Conservation (phyloP, 495 filamentous ascomycete genomes). For the Daldinia caldariorum region DNA sequence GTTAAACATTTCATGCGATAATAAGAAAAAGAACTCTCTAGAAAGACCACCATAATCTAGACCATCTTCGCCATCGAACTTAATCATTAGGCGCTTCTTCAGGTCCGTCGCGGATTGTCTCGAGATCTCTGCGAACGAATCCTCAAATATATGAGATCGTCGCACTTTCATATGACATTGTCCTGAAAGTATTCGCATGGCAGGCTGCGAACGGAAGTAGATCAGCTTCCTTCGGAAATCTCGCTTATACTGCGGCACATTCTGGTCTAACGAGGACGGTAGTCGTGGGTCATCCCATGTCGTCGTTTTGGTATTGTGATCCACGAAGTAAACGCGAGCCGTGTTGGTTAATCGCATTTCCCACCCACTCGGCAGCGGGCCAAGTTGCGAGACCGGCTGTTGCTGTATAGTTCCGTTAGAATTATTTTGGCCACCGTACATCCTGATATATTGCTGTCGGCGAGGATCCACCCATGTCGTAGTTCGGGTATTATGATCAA, state of each 20-base stretch:
- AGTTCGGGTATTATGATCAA: constrained; percentile 98
- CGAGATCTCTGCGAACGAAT: constrained; percentile 98
- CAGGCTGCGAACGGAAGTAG: constrained; percentile 98
- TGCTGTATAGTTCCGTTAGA: constrained; percentile 91
- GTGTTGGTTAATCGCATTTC: constrained; percentile 99
- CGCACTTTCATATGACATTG: constrained; percentile 99
- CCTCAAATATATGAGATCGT: constrained; percentile 96
- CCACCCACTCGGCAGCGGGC: constrained; percentile 97
- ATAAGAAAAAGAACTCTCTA: constrained; percentile 99
- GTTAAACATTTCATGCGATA: constrained; percentile 99
- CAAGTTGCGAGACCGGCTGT: constrained; percentile 96
- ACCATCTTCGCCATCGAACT: constrained; percentile 98
- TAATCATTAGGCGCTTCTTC: constrained; percentile 99
- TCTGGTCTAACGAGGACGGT: constrained; percentile 96
- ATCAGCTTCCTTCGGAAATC: constrained; percentile 98
- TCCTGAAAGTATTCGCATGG: constrained; percentile 91
- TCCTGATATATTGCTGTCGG: constrained; percentile 96
- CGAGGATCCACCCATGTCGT: constrained; percentile 99
- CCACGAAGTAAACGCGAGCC: constrained; percentile 96
- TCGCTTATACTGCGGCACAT: constrained; percentile 98
- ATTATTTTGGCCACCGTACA: constrained; percentile 86
- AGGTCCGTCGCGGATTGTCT: constrained; percentile 94
- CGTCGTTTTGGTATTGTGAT: constrained; percentile 99
- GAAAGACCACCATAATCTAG: constrained; percentile 98
- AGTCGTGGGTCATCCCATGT: constrained; percentile 99